Conservation (phyloP, 1,284 basidiomycete genomes). For the Trichosporon ovoides region DNA sequence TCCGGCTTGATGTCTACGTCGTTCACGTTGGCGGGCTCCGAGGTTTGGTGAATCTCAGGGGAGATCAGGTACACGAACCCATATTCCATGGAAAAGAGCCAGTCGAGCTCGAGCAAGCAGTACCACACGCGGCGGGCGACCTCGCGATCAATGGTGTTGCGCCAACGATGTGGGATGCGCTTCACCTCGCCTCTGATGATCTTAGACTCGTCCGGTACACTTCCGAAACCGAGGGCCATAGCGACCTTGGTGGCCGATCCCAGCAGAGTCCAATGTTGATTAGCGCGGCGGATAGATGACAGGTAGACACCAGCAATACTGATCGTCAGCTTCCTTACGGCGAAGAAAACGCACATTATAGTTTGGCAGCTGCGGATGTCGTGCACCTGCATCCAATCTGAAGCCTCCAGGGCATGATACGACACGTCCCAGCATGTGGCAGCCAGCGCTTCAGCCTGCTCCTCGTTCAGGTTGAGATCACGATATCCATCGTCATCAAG, state of each 20-base stretch:
- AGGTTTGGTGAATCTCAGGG: constrained; percentile 25
- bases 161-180: constrained; percentile 20
- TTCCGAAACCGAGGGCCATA: constrained; percentile 19
- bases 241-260: constrained; percentile 26
- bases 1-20: constrained; percentile 20
- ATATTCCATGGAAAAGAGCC: constrained; percentile 28
- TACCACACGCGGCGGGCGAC: constrained; percentile 28
- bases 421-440: constrained; percentile 27
- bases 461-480: constrained; percentile 29
- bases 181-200: constrained; percentile 12
- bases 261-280: constrained; percentile 27
- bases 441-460: constrained; percentile 29
- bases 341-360: constrained; percentile 19
- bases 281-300: constrained; percentile 19
- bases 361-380: constrained; percentile 24
- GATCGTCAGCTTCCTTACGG: neutral
- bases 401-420: constrained; percentile 24
- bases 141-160: constrained; percentile 23
- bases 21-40: constrained; percentile 28
- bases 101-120: constrained; percentile 27
- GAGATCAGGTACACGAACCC: constrained; percentile 27
- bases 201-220: constrained; percentile 17
- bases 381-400: constrained; percentile 32
- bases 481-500: constrained; percentile 24
- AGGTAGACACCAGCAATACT: constrained; percentile 26